phyloP scores from a whole-genome alignment of 768 basidiomycete genomes.

The Amanita rimosa region DNA sequence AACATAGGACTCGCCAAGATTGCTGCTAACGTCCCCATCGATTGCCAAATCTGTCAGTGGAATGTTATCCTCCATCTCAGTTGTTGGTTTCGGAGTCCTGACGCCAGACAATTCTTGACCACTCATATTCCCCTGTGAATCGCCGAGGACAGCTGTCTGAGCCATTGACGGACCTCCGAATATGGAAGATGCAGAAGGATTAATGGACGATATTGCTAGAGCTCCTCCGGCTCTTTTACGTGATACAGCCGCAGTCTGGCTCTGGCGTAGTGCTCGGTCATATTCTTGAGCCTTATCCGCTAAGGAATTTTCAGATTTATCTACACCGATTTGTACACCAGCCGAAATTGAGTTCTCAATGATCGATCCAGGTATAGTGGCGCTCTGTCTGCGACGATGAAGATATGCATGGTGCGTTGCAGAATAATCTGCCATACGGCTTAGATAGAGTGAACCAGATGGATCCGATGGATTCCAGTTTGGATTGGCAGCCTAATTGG shows the following conservation, averaged over 20 bases:
- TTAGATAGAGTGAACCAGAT: constrained; percentile 82
- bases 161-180: constrained; percentile 45
- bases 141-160: constrained; percentile 63
- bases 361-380: constrained; percentile 11
- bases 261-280: constrained; percentile 64
- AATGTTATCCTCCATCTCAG: constrained; percentile 11
- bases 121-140: constrained; percentile 53
- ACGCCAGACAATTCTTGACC: not conserved
- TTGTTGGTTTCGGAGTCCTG: not conserved
- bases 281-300: constrained; percentile 59
- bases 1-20: constrained; percentile 66
- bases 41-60: constrained; percentile 34
- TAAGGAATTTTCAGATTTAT: constrained; percentile 23
- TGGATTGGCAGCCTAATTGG: constrained; percentile 71
- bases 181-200: constrained; percentile 30
- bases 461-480: constrained; percentile 94
- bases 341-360: constrained; percentile 12
- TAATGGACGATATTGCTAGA: constrained; percentile 36
- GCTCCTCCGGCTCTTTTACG: constrained; percentile 30
- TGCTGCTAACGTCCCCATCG: constrained; percentile 50
- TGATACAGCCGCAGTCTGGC: constrained; percentile 43
- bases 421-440: constrained; percentile 65
- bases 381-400: constrained; percentile 24
- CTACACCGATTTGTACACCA: constrained; percentile 20
- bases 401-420: constrained; percentile 29